Percentiles rank a stretch among this genome's conserved stretches.
phyloP scores from a whole-genome alignment of 805 yeast genomes.

The Candida glaebosa region DNA sequence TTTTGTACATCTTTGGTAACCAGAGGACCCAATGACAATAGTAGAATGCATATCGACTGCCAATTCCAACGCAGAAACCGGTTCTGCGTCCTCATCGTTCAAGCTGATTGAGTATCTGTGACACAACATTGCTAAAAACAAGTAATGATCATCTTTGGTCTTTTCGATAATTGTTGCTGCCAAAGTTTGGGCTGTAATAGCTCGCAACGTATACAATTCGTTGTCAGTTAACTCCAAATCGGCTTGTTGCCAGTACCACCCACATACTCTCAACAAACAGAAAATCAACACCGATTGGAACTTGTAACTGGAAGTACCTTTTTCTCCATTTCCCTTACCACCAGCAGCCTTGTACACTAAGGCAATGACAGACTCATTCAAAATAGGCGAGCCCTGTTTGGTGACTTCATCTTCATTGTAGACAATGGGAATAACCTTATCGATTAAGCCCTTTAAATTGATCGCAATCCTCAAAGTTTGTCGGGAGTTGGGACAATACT shows the following conservation, averaged over 20 bases:
- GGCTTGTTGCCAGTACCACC: constrained; percentile 69
- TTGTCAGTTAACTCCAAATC: constrained; percentile 63
- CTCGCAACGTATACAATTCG: constrained; percentile 56
- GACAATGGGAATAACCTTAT: constrained; percentile 66
- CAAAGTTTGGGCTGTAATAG: constrained; percentile 67
- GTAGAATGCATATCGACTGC: constrained; percentile 86
- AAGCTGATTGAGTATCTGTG: constrained; percentile 68
- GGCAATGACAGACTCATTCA: constrained; percentile 55
- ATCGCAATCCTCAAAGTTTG: constrained; percentile 68
- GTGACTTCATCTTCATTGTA: constrained; percentile 49
- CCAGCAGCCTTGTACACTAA: constrained; percentile 76
- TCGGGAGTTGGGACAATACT: constrained; percentile 54
- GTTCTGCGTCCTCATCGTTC: constrained; percentile 57
- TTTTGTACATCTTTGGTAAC: constrained; percentile 79
- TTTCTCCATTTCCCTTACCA: constrained; percentile 60
- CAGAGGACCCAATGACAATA: constrained; percentile 70
- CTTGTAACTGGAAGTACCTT: constrained; percentile 52
- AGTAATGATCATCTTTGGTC: constrained; percentile 53
- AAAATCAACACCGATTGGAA: constrained; percentile 69
- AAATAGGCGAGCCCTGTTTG: constrained; percentile 54
- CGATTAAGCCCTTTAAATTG: constrained; percentile 70
- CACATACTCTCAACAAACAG: constrained; percentile 68
- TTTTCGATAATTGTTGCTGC: constrained; percentile 69
- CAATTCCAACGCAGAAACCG: constrained; percentile 74
- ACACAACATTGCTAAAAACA: constrained; percentile 74